Evolutionary conservation across 495 filamentous ascomycete genomes (phyloP), one percentile per base, ranked within the genome.

Genomic region (Aspergillus coremiiformis): DNA sequence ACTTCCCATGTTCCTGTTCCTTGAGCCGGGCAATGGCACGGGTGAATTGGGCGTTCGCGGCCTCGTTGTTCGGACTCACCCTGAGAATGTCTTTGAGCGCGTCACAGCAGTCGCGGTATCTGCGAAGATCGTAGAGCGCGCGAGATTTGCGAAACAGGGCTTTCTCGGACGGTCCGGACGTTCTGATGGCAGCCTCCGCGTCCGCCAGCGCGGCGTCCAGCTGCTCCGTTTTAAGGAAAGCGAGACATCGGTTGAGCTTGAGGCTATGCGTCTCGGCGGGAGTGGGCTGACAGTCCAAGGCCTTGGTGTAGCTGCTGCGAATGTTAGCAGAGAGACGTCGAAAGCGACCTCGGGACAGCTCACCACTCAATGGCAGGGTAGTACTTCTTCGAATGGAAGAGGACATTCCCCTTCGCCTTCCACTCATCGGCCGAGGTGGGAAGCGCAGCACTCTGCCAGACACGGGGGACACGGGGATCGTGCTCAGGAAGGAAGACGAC

Each of bases 151-250:
- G 66, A 50, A 72, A 77, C 17, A 75, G 63, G 1, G 63, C 72
- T 53, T 80, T 80, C 51, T 75, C 70, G 32, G 70, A 66, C 0
- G 64, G 41, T n/a, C n/a, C n/a, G n/a, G n/a, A n/a, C n/a, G n/a
- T n/a, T n/a, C n/a, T n/a, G n/a, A n/a, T n/a, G n/a, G n/a, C n/a
- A n/a, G n/a, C n/a, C n/a, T n/a, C n/a, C n/a, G n/a, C n/a, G n/a
- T n/a, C n/a, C n/a, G n/a, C n/a, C n/a, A 76, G 65, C 7, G 78
- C 77, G 4, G 70, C 63, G 51, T 78, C 73, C 56, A 72, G 82
- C 7, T 66, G 66, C 24, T 72, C 54, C 0, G 66, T 68, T 39
- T 69, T 64, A 3, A 80, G 63, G 29, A 63, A 71, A 3, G 68
- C 63, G 29, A 78, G 69, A 0, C 76, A 65, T n/a, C 77, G 71